phyloP scores from a whole-genome alignment of 257 asterid genomes.

The Primulina tabacum region DNA sequence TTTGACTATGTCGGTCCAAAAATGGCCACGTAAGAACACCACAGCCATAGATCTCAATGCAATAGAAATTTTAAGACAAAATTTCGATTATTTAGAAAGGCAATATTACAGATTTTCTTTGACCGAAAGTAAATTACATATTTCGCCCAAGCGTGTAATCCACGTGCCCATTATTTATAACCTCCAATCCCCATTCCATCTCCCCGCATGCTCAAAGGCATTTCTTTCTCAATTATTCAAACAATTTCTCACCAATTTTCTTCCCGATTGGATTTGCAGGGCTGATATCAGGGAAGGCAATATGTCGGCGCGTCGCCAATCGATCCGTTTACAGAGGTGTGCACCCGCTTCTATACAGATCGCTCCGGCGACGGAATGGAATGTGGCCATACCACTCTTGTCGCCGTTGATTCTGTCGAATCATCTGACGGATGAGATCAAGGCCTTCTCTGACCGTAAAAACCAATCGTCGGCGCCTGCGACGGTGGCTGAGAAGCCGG shows the following conservation, averaged over 20 bases:
- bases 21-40: too few relatives aligned
- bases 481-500: slow-evolving; percentile 31
- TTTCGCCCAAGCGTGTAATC: slow-evolving; percentile 37
- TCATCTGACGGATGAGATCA: slow-evolving; percentile 35
- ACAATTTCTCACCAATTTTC: not conserved
- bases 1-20: too few relatives aligned
- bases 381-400: slow-evolving; percentile 61
- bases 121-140: slow-evolving; percentile 33
- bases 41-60: too few relatives aligned
- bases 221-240: not conserved
- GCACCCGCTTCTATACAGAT: slow-evolving; percentile 67
- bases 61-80: too few relatives aligned
- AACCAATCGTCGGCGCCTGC: slow-evolving; percentile 30
- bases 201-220: slow-evolving; percentile 5
- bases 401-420: slow-evolving; percentile 59
- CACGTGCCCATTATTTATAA: slow-evolving; percentile 54
- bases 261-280: slow-evolving; percentile 26
- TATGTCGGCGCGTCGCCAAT: slow-evolving; percentile 34
- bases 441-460: slow-evolving; percentile 19
- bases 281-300: slow-evolving; percentile 33
- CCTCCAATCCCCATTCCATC: not conserved
- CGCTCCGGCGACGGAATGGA: slow-evolving; percentile 47
- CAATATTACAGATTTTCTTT: slow-evolving; percentile 19
- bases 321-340: slow-evolving; percentile 50
- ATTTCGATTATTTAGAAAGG: too few relatives aligned